Conservation (phyloP, 23 red algal genomes). For the Agarophyton chilense region DNA sequence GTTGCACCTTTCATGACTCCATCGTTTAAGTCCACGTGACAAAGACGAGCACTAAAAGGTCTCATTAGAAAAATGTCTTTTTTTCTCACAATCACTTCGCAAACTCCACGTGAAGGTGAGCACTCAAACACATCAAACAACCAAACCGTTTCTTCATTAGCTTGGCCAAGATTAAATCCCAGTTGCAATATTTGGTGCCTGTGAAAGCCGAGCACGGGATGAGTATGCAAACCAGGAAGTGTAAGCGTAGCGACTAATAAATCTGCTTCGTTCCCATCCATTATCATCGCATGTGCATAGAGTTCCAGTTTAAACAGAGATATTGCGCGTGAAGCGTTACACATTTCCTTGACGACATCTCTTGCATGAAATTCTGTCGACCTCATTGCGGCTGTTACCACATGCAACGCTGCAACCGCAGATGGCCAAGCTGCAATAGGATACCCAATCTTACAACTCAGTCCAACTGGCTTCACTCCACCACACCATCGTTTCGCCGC, state of each 20-base stretch:
- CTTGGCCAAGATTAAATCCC: slow-evolving; percentile 3
- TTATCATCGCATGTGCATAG: background rate
- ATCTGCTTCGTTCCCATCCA: background rate
- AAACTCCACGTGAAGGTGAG: slow-evolving; percentile 8
- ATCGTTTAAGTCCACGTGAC: background rate
- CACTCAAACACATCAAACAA: slow-evolving; percentile 20
- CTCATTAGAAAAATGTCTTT: slow-evolving; percentile 7
- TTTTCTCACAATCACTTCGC: slow-evolving; percentile 20
- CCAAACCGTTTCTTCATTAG: slow-evolving; percentile 32
- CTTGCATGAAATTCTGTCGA: background rate
- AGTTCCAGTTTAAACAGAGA: slow-evolving; percentile 17
- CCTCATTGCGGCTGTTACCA: slow-evolving; percentile 1
- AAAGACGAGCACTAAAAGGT: background rate
- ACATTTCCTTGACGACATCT: slow-evolving; percentile 14
- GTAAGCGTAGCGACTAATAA: background rate
- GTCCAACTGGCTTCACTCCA: background rate
- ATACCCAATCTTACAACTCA: background rate
- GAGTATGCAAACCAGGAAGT: background rate
- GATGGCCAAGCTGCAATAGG: too few relatives aligned
- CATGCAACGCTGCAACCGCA: slow-evolving; percentile 15
- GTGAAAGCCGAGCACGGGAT: background rate
- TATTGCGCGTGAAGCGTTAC: slow-evolving; percentile 7
- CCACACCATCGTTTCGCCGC: slow-evolving; percentile 4
- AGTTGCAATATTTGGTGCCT: slow-evolving; percentile 14
- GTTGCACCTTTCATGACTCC: slow-evolving; percentile 3